Evolutionary conservation across 176 grass and related monocot genomes (phyloP), one percentile per base, ranked within the genome.

Genomic region (Dactylis glomerata): DNA sequence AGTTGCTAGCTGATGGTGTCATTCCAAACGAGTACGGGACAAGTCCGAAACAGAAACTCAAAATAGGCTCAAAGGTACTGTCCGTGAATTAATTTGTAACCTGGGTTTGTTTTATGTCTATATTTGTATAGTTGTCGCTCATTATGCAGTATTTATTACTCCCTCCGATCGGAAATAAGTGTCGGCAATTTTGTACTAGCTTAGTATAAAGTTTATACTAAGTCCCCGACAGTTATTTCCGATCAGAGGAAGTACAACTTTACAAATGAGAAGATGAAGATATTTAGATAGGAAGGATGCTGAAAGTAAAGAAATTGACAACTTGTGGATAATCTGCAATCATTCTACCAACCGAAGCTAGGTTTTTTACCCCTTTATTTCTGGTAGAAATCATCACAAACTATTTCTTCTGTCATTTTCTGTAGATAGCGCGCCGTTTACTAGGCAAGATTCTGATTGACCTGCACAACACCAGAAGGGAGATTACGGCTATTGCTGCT

Each of bases 391-490:
- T 36, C 34, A 84, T 61, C 28, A 44, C 6, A 19, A 47, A 14
- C 36, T 76, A 14, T 82, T 76, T 70, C 32, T 84, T 80, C 9
- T 94, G 57, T 80, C 58, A 36, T 87, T 49, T 73, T 57, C 56
- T 84, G 67, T 89, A 98, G 95, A 95, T 95, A 84, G 87, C 95
- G 80, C 92, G 87, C 16, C 90, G 91, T 73, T 91, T 98, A 61
- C 90, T 98, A 77, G 95, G 95, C 15, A 98, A 98, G 83, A 93
- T 98, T 87, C 76, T 98, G 65, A 98, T 98, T 77, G 95, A 98
- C 68, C 89, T 98, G 36, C 92, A 87, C 63, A 98, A 98, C 68
- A 98, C 95, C 61, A 91, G 89, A 90, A 82, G 90, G 58, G 95
- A 98, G 77, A 91, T 94, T 67, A 74, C 89, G 1, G 72, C 89